These are phyloP conservation scores for Pichia sp. DNA, from an alignment of 1,139 yeast genomes.

Conservation along the genomic window DNA sequence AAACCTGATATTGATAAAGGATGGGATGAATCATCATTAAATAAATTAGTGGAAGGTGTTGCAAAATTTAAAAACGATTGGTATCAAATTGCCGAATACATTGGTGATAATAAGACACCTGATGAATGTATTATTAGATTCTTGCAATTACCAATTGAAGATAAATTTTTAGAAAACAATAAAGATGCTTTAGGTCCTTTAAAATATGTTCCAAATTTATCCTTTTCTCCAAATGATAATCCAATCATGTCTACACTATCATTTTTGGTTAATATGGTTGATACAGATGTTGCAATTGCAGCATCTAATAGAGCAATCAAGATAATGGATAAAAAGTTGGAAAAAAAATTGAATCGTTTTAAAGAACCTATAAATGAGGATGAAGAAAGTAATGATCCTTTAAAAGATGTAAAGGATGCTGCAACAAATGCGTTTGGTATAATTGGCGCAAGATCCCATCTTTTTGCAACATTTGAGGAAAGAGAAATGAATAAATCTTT, in stretches of 20 bases:
- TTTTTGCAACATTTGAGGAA: conserved; percentile 78
- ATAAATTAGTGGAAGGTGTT: conserved; percentile 54
- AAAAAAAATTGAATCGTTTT: conserved; percentile 34
- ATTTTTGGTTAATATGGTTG: conserved; percentile 79
- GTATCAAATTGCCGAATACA: conserved; percentile 62
- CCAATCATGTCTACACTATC: conserved; percentile 90
- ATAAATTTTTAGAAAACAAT: conserved; percentile 49
- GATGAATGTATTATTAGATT: conserved; percentile 79
- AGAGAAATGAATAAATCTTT: conserved; percentile 63
- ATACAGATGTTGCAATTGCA: conserved; percentile 77
- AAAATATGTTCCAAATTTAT: conserved; percentile 75
- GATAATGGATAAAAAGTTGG: conserved; percentile 46
- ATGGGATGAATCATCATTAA: conserved; percentile 63
- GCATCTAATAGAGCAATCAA: conserved; percentile 66
- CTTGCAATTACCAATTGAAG: conserved; percentile 77
- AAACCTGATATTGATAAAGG: conserved; percentile 37
- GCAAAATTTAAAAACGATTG: conserved; percentile 61
- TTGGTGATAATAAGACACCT: conserved; percentile 60
- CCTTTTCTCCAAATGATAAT: conserved; percentile 79
- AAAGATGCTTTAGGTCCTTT: conserved; percentile 59
- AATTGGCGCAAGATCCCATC: conserved; percentile 76
- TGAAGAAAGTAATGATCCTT: conserved; percentile 13
- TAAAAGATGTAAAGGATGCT: conserved; percentile 38
- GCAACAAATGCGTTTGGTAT: conserved; percentile 55
- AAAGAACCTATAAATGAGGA: conserved; percentile 11